Base-by-base conservation (phyloP, 768 basidiomycete genomes). In the Phylloporus rhodoxanthus region DNA sequence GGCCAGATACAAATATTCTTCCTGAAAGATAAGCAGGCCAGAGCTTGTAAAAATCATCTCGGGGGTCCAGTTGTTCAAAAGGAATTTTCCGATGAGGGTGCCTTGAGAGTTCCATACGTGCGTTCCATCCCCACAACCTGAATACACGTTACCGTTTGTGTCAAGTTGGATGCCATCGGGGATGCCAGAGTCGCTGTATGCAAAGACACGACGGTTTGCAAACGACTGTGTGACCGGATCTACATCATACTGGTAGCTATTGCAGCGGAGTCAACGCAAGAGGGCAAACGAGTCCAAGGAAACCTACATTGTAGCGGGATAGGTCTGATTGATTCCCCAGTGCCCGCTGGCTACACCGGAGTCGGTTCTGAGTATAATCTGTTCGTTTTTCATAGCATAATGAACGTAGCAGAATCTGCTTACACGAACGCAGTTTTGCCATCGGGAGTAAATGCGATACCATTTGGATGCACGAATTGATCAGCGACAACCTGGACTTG, bases 141-240 rank as follows among this genome's bases (percentile, higher is more conserved):
- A 71, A 59, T 80, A 88, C 0, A 87, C 76, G 54, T 88, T 87
- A 0, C 84, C 83, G 0, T 72, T 64, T 4, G 69, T 68, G 57
- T 89, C 87, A 1, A 84, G 70, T 57, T 84, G 80, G 10, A 87
- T 64, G 7, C 85, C 85, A 52, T 87, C 85, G 4, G 84, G 78
- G 30, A 81, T 65, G 2, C 84, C 86, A 17, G 82, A 71, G 51
- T 87, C 85, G 10, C 70, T 59, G 55, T 79, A 86, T 0, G 85
- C 83, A 54, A 88, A 84, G 14, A 85, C 73, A 4, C 84, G 76
- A 21, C 83, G 75, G 58, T 87, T 80, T 36, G 43, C 62, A 62
- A 87, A 82, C 2, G 71, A 63, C 36, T 80, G 74, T 0, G 78
- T 78, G n/a, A 55, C 66, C 8, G 74, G 66, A 57, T 84, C 78